Base-by-base conservation (phyloP, 345 rosid genomes). In the Lumnitzera littorea region DNA sequence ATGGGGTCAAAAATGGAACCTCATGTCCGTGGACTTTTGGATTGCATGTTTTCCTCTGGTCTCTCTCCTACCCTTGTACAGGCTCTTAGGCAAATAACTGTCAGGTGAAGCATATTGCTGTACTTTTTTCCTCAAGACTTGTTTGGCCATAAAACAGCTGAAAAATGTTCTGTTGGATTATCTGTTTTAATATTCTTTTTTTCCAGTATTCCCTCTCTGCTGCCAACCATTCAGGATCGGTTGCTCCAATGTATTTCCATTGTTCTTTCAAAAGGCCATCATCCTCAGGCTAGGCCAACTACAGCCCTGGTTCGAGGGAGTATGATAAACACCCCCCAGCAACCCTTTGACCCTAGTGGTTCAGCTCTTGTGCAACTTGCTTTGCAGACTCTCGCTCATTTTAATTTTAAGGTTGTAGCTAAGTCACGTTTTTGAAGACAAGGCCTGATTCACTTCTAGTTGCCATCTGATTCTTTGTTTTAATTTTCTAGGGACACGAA, bases 351-450 rank as follows among this genome's bases (percentile, higher is more conserved):
- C 67, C 78, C 76, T 61, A 79, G 75, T 75, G 80, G 78, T 78
- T 69, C 95, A 50, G 84, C 87, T 36, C 81, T 82, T 51, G 88
- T 95, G 79, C 97, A 91, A 80, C 89, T 95, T 75, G 97, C 99
- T 63, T 73, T 95, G 82, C 95, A 84, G 82, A 88, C 99, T 60
- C 88, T 95, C 59, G 91, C 96, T 71, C 82, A 82, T 48, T 95
- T 94, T 70, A 88, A 88, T 84, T 88, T 91, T 76, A 86, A 84
- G 96, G 99, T 92, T 27, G 23, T 16, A 8, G 36, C n/a, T 25
- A 16, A 60, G 36, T 1, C 13, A 20, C 17, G 8, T 36, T 9
- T 36, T 36, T 17, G 14, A n/a, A n/a, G 27, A 11, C 56, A 53
- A 53, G 27, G 16, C 23, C 56, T 20, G 14, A 53, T 53, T 20